Base-by-base conservation (phyloP, 139 green algal species). In the Closterium sp. region DNA sequence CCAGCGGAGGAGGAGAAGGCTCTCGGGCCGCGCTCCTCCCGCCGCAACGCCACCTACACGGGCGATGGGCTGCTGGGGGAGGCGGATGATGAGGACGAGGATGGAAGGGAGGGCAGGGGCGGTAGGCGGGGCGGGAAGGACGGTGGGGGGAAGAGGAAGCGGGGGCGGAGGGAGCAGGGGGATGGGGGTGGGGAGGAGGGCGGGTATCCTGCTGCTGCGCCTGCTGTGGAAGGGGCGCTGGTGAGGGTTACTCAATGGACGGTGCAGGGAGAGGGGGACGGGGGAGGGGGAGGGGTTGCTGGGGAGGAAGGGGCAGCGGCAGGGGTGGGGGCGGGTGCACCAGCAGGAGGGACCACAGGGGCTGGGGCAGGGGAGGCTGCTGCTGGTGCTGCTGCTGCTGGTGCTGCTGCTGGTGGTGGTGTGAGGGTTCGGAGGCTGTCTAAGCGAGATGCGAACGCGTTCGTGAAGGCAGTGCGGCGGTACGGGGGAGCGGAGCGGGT, bases 1-100 rank as follows among this genome's bases (percentile, higher is more conserved):
- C 31, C 89, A 4, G 89, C 92, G 11, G 96, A 97, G 89, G 91
- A 97, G 86, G 95, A 93, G 91, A 30, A 92, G 88, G 88, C 89
- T 2, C 28, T 92, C 0, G 79, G n/a, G 45, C 89, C 89, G 11
- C 89, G 89, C 19, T 30, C 89, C 28, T 29, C 29, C 13, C n/a
- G 89, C 34, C 50, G 70, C 28, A 42, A 31, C n/a, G 89, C 70
- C 27, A 92, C 89, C 27, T 92, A 92, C 90, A 19, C 89, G 9
- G 45, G 90, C 24, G 73, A 90, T 21, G 88, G n/a, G 4, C 31
- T 90, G 17, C 38, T 17, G 6, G 34, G 34, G 34, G 88, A 90
- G 17, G 88, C 62, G 17, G 70, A 31, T 4, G n/a, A 90, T 86
- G 88, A 79, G 62, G 62, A 24, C 9, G 17, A 79, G 17, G 62